Conservation (phyloP, 805 yeast genomes). For the Kodamaea sagamina region DNA sequence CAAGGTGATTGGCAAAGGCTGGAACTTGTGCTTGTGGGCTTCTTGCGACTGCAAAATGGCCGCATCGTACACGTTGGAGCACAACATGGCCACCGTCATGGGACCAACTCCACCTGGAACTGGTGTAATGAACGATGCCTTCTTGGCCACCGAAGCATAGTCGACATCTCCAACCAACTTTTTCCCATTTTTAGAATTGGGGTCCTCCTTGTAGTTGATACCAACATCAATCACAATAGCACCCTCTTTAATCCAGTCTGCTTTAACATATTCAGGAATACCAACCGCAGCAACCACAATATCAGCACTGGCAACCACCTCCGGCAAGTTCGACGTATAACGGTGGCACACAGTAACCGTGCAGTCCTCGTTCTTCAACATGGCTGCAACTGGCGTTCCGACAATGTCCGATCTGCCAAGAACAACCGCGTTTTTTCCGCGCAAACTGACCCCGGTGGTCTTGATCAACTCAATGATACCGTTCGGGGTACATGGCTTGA, state of each 20-base stretch:
- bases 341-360: constrained; percentile 91
- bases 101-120: constrained; percentile 99
- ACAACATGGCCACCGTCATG: constrained; percentile 96
- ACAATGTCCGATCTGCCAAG: constrained; percentile 95
- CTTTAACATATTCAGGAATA: constrained; percentile 77
- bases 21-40: constrained; percentile 49
- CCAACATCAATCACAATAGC: constrained; percentile 93
- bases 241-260: constrained; percentile 84
- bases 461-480: constrained; percentile 84
- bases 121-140: constrained; percentile 80
- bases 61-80: constrained; percentile 78
- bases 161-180: constrained; percentile 96
- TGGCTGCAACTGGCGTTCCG: constrained; percentile 88
- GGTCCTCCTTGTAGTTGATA: constrained; percentile 82
- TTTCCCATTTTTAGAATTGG: constrained; percentile 71
- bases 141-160: constrained; percentile 60
- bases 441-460: constrained; percentile 61
- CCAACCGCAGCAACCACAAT: constrained; percentile 93
- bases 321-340: constrained; percentile 60
- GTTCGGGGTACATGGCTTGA: constrained; percentile 93
- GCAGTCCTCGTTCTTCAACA: constrained; percentile 75
- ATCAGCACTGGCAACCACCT: constrained; percentile 67
- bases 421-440: constrained; percentile 88
- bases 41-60: constrained; percentile 61
- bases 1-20: constrained; percentile 56